These are phyloP conservation scores for Sporisorium scitamineum DNA, from an alignment of 1,284 basidiomycete genomes.

Conservation along the genomic window DNA sequence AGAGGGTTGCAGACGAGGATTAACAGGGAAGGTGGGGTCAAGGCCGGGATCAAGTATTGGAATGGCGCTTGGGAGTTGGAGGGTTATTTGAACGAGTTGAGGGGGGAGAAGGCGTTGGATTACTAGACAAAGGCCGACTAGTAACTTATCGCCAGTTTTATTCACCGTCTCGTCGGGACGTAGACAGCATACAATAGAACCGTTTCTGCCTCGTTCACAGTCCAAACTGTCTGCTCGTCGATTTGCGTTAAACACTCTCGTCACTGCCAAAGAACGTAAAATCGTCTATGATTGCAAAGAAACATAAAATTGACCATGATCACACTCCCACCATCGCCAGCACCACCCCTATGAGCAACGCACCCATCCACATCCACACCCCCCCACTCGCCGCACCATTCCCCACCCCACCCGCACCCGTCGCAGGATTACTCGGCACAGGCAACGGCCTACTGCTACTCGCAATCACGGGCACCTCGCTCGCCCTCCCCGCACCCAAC, in stretches of 20 bases:
- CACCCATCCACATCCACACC: neutral
- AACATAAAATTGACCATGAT: neutral
- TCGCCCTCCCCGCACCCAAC: conserved; percentile 12
- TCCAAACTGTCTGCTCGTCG: neutral
- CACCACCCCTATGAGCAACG: neutral
- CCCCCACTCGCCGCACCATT: neutral
- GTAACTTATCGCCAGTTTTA: too few relatives aligned
- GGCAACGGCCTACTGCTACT: conserved; percentile 22
- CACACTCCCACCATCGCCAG: neutral
- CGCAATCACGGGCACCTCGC: conserved; percentile 32
- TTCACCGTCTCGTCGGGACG: too few relatives aligned
- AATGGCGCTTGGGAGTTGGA: conserved; percentile 67
- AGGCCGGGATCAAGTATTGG: conserved; percentile 64
- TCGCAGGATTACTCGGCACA: conserved; percentile 44
- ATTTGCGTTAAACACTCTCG: neutral
- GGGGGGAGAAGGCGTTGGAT: conserved; percentile 24
- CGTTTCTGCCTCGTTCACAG: neutral
- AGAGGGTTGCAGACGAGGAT: conserved; percentile 66
- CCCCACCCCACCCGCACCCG: neutral
- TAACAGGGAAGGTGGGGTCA: conserved; percentile 51
- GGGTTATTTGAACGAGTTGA: conserved; percentile 43
- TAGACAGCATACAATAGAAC: neutral
- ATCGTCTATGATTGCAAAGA: neutral
- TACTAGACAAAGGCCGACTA: conserved; percentile 15
- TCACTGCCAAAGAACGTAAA: neutral